Evolutionary conservation across 2,329 filamentous ascomycete genomes (phyloP), one percentile per base, ranked within the genome.

Genomic region (Xylariaceae sp.): DNA sequence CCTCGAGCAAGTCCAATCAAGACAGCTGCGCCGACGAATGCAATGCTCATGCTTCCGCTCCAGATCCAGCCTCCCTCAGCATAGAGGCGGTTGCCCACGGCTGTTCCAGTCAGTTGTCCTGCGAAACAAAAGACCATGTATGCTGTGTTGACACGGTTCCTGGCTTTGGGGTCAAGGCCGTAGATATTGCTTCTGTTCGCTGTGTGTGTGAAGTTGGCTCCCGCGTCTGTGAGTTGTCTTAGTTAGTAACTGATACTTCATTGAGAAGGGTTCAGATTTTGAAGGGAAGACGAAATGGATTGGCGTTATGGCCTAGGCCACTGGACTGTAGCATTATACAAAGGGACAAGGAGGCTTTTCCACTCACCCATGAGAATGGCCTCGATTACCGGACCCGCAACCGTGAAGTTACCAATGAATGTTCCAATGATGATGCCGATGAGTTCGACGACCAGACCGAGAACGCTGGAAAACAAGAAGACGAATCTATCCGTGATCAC

Each of bases 91-190:
- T 82, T 83, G 0, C 83, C 82, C 3, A 83, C 82, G 1, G 82
- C 78, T 0, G 85, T 87, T 0, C 89, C 89, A 1, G 86, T 86
- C 51, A 94, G 66, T 35, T 94, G 90, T 0, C 90, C 90, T 34
- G 82, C 84, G 67, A 93, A 93, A 0, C 83, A 85, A 6, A 81
- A 80, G 0, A 92, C 80, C 90, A 93, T 94, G 68, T 91, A 94
- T 1, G 86, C 88, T 0, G 89, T 92, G 70, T 94, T 94, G 23
- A 93, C 82, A 2, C 90, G 75, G 73, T 92, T 94, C 3, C 88
- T 76, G 0, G 86, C 86, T 61, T 84, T 86, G 0, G 89, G 85
- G 56, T 88, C 87, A 18, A 93, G 84, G 1, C 77, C 74, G 66
- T 90, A 92, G 17, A 94, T 88, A 3, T 83, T 80, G 0, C 81